These are phyloP conservation scores for Viola pubescens DNA, from an alignment of 441 rosid genomes.

Conservation along the genomic window DNA sequence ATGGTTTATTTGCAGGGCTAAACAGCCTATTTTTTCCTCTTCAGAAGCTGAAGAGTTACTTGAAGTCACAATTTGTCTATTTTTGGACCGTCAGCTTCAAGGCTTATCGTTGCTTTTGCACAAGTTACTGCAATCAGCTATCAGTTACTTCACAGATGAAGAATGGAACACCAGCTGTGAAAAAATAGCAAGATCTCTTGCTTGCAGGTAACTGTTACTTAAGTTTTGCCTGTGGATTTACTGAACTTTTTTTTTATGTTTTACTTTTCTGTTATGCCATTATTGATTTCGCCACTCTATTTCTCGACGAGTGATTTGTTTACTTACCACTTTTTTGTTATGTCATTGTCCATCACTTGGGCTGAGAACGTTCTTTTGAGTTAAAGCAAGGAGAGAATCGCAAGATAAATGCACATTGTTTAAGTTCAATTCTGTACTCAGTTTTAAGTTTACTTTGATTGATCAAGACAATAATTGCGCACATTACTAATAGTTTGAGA, in stretches of 20 bases:
- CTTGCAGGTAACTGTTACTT: conserved; percentile 43
- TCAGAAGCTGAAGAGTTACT: conserved; percentile 57
- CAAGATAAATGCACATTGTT: no score
- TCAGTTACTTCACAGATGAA: conserved; percentile 50
- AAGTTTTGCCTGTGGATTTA: conserved; percentile 2
- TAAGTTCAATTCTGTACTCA: no score
- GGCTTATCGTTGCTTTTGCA: conserved; percentile 48
- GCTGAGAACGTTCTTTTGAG: no score
- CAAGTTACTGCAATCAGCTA: conserved; percentile 42
- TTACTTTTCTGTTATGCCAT: neutral
- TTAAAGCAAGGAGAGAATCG: no score
- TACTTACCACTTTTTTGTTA: no score
- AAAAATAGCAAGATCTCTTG: conserved; percentile 53
- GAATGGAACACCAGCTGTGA: conserved; percentile 66
- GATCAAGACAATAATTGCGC: neutral
- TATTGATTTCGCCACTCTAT: neutral
- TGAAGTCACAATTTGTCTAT: conserved; percentile 37
- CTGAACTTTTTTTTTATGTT: neutral
- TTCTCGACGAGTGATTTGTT: no score
- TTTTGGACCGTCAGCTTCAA: conserved; percentile 57
- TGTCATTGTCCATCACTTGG: no score
- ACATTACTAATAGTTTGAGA: no score
- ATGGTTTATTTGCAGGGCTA: conserved; percentile 37
- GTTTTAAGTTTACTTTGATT: neutral
- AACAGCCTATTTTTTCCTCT: conserved; percentile 31